Percentiles rank a stretch among this genome's conserved stretches.
Conservation (phyloP, 2,329 filamentous ascomycete species). For the Fusarium tanahbumbuense region DNA sequence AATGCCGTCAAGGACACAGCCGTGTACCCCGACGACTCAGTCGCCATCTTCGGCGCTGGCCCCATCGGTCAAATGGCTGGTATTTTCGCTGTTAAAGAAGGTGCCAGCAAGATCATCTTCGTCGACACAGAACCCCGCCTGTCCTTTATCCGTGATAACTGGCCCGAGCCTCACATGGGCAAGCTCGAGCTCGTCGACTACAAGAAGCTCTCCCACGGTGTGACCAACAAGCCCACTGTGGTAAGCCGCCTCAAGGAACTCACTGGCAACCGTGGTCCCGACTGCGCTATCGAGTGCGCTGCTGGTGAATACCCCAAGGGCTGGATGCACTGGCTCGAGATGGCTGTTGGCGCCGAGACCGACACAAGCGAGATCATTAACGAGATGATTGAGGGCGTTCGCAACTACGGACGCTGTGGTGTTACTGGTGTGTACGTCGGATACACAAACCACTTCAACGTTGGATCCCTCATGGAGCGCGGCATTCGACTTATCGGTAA, state of each 20-base stretch:
- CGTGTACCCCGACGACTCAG: slow-evolving; percentile 79
- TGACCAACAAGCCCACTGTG: slow-evolving; percentile 71
- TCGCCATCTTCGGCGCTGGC: slow-evolving; percentile 87
- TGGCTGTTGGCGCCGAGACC: slow-evolving; percentile 76
- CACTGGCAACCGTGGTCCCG: slow-evolving; percentile 76
- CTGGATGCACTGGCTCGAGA: slow-evolving; percentile 69
- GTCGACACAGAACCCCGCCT: slow-evolving; percentile 80
- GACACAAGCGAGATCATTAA: slow-evolving; percentile 86
- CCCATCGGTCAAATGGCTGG: slow-evolving; percentile 89
- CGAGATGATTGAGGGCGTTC: slow-evolving; percentile 81
- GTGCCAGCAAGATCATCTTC: slow-evolving; percentile 80
- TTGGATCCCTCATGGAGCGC: slow-evolving; percentile 86
- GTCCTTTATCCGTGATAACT: slow-evolving; percentile 72
- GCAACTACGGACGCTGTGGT: slow-evolving; percentile 78
- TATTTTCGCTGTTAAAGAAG: slow-evolving; percentile 78
- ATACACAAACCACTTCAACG: slow-evolving; percentile 71
- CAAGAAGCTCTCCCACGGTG: slow-evolving; percentile 66
- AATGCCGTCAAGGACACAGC: slow-evolving; percentile 86
- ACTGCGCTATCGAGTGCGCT: slow-evolving; percentile 76
- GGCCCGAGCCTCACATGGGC: slow-evolving; percentile 59
- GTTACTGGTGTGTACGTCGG: slow-evolving; percentile 78
- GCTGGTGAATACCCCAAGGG: slow-evolving; percentile 72
- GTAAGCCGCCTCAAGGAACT: slow-evolving; percentile 79
- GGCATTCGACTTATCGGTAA: slow-evolving; percentile 82
- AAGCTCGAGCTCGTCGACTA: slow-evolving; percentile 78